Conservation (phyloP, 306 rosid species). For the Urtica urens region DNA sequence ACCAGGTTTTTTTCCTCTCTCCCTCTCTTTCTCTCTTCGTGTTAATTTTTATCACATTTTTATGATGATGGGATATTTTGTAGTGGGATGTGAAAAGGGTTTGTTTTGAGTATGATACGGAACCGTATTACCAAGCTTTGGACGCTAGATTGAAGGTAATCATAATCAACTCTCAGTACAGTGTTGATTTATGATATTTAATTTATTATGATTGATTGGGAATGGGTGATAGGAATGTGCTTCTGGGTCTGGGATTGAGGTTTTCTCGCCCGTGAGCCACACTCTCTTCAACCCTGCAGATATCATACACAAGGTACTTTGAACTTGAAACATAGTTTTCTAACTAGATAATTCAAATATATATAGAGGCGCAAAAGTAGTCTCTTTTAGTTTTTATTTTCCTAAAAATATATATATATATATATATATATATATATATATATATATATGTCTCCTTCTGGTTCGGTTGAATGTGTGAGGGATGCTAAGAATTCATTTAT, state of each 20-base stretch:
- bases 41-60: too few relatives aligned
- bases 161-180: too few relatives aligned
- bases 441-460: too few relatives aligned
- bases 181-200: too few relatives aligned
- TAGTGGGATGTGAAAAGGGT: constrained; percentile 73
- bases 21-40: not conserved
- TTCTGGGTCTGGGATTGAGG: constrained; percentile 52
- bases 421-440: too few relatives aligned
- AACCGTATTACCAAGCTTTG: constrained; percentile 76
- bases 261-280: constrained; percentile 79
- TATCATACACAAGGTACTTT: constrained; percentile 52
- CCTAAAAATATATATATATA: too few relatives aligned
- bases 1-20: constrained; percentile 33
- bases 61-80: too few relatives aligned
- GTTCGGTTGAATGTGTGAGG: too few relatives aligned
- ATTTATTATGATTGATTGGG: not conserved
- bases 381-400: too few relatives aligned
- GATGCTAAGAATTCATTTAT: too few relatives aligned
- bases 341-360: too few relatives aligned
- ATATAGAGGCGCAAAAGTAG: too few relatives aligned
- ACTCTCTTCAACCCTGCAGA: constrained; percentile 71
- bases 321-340: not conserved
- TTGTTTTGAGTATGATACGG: constrained; percentile 86
- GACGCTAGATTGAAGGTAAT: constrained; percentile 58
- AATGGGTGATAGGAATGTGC: constrained; percentile 43